Evolutionary conservation across 768 basidiomycete genomes (phyloP).

Genomic region (Lactarius akahatsu): DNA sequence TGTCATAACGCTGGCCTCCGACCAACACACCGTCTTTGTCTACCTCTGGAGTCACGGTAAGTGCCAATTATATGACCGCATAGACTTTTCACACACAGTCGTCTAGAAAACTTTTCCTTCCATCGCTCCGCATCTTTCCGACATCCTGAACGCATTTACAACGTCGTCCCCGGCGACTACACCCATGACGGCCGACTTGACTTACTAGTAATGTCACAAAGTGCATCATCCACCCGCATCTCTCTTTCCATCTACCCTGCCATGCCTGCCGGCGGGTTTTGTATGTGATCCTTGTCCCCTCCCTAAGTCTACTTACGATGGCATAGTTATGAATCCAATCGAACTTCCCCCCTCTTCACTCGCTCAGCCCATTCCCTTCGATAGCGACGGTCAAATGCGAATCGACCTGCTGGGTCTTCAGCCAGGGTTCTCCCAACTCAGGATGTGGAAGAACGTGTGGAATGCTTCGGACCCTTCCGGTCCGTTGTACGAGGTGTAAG

Average conservation of each 20-base stretch:
- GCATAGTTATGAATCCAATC: constrained; percentile 40
- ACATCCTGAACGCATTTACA: constrained; percentile 60
- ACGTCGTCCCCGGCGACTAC: constrained; percentile 92
- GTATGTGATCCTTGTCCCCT: constrained; percentile 41
- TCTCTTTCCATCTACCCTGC: constrained; percentile 74
- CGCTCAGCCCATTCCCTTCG: constrained; percentile 83
- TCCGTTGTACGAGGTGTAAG: constrained; percentile 68
- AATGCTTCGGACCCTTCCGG: constrained; percentile 53
- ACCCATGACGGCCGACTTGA: constrained; percentile 91
- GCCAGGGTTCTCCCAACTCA: constrained; percentile 44
- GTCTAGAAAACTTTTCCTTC: constrained; percentile 58
- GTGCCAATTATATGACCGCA: neutral
- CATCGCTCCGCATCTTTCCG: constrained; percentile 49
- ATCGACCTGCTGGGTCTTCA: constrained; percentile 78
- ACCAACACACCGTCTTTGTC: constrained; percentile 73
- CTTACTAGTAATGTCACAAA: constrained; percentile 80
- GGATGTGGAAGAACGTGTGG: constrained; percentile 83
- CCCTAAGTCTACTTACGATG: neutral
- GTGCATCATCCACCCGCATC: constrained; percentile 47
- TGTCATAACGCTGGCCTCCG: constrained; percentile 68
- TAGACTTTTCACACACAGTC: neutral
- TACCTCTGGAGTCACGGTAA: constrained; percentile 82
- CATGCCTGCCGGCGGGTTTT: constrained; percentile 58
- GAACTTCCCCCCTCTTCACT: constrained; percentile 60
- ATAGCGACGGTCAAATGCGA: constrained; percentile 84